Evolutionary conservation across 495 filamentous ascomycete genomes (phyloP), one percentile per base, ranked within the genome.

Genomic region (Penicillium desertorum): DNA sequence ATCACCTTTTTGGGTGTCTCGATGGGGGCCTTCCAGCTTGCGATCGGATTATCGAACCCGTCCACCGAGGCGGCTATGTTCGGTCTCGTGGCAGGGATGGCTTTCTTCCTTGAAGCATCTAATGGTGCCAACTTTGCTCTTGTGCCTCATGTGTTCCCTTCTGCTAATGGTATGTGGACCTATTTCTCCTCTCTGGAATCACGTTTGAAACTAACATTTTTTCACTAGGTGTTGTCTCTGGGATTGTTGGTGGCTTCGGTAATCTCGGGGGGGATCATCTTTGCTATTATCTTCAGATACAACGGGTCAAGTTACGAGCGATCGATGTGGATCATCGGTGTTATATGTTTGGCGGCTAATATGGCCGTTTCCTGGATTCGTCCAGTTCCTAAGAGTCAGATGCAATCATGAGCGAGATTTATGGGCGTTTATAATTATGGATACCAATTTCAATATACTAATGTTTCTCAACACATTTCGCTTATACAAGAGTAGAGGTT

Each of bases 121-220:
- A 96, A 96, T 63, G 92, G 92, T 1, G 88, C 86, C 9, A 93
- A 89, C 69, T 96, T 94, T 67, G 82, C 89, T 0, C 77, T 96
- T 27, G 84, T 96, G 3, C 92, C 92, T 45, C 92, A 96, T 63
- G 86, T 95, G 3, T 85, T 90, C 64, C 90, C 91, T 0, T 82
- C 76, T 56, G 87, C 89, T 32, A 88, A 88, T 63, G 86, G 85
- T 83, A 68, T 69, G 76, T 61, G 36, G 16, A 46, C 20, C 12
- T 1, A 1, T 47, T 58, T 14, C 30, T 11, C 14, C 41, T 30
- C 17, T 16, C 8, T 55, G 19, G 19, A 45, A 19, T 47, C 23
- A 11, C 19, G 12, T 22, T 27, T 34, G 14, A 44, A 30, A 32
- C 46, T 36, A 52, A 46, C 34, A 14, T 25, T 9, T 39, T 8